Base-by-base conservation (phyloP, 2,329 filamentous ascomycete genomes). In the Herpotrichia juniperi region DNA sequence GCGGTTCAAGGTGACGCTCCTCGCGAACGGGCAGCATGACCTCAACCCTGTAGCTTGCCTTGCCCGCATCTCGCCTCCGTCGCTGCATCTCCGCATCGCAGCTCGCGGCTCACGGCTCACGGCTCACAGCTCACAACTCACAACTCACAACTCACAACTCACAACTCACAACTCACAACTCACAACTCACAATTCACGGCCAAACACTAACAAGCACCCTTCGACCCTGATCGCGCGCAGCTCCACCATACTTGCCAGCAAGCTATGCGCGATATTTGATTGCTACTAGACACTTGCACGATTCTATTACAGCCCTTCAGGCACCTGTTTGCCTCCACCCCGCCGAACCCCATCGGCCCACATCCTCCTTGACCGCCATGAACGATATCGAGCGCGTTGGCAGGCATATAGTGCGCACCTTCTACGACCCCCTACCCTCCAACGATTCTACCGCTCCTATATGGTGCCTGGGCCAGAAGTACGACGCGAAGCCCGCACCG, bases 351-450 rank as follows among this genome's bases (percentile, higher is more conserved):
- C 16, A 26, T 12, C 25, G 11, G 19, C 40, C 16, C 40, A 22
- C 37, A 26, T 9, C 45, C 39, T 35, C 52, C 34, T 25, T 50
- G 42, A 11, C 46, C 54, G 66, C 53, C 62, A 87, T 88, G 85
- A 81, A 82, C 66, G 90, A 96, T 67, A 79, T 96, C 54, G 85
- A 89, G 62, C 88, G 89, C 62, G 86, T 87, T 69, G 76, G 77
- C 65, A 90, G 91, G 74, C 89, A 89, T 58, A 86, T 97, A 63
- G 87, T 97, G 54, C 90, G 93, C 76, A 91, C 90, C 77, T 88
- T 97, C 68, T 96, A 92, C 88, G 93, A 97, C 64, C 91, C 92
- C 0, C 87, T 93, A 58, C 93, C 92, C 5, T 85, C 83, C 57
- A 96, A 97, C 76, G 87, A 96, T 69, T 80, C 86, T 51, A 72